Evolutionary conservation across 1,139 yeast genomes (phyloP), one percentile per base, ranked within the genome.

Genomic region (Geotrichum macrosporum): DNA sequence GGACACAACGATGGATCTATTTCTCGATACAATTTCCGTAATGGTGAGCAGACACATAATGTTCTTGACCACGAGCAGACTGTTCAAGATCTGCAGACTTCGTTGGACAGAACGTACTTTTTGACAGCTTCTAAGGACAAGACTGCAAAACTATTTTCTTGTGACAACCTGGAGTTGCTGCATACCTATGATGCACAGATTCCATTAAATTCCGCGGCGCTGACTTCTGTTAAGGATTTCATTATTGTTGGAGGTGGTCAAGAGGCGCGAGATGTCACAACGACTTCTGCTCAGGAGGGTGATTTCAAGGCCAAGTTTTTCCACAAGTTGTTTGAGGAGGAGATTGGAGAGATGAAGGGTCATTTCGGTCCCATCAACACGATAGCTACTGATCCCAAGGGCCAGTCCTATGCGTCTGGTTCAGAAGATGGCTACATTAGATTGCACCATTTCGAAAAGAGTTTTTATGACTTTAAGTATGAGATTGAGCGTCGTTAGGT

Each of bases 201-300:
- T 44, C 96, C 98, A 50, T 77, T 94, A 77, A 94, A 94, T 73
- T 80, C 95, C 30, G 98, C 97, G 22, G 84, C 95, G 55, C 83
- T 92, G 57, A 89, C 98, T 8, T 92, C 97, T 22, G 73, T 80
- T 50, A 92, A 94, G 71, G 94, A 92, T 65, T 89, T 83, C 65
- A 86, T 92, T 54, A 83, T 92, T 48, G 76, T 94, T 55, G 98
- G 98, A 48, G 99, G 99, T 71, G 99, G 99, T 79, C 98, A 92
- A 74, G 97, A 89, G 65, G 98, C 98, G 35, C 80, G 89, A 70
- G 94, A 89, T 68, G 99, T 92, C 66, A 92, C 99, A 40, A 92
- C 97, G 24, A 88, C 97, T 35, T 79, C 94, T 40, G 84, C 94
- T 54, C 77, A 85, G 47, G 96, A 92, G 69, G 98, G 98, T 73